Evolutionary conservation across 2,329 filamentous ascomycete genomes (phyloP).

Genomic region (Ascochyta pisi): DNA sequence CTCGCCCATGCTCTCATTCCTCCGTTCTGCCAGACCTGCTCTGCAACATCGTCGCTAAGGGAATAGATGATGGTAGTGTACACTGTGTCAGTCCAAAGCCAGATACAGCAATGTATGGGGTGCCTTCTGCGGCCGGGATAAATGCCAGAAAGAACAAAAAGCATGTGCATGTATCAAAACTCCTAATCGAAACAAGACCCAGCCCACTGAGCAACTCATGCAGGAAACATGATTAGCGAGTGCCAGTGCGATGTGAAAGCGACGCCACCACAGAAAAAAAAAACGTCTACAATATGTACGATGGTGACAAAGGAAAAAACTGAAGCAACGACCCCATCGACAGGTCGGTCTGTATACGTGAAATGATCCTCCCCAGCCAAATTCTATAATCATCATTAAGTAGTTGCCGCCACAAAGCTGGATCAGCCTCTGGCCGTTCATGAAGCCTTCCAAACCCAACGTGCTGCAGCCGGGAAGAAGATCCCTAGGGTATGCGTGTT

Average conservation of each 20-base stretch:
- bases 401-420: conserved; percentile 28
- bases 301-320: conserved; percentile 42
- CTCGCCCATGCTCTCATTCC: conserved; percentile 14
- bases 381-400: conserved; percentile 50
- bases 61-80: conserved; percentile 39
- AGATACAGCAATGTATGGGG: conserved; percentile 25
- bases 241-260: conserved; percentile 36
- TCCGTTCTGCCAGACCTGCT: conserved; percentile 15
- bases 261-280: conserved; percentile 30
- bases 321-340: conserved; percentile 33
- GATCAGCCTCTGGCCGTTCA: conserved; percentile 32
- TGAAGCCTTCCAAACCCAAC: conserved; percentile 26
- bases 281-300: conserved; percentile 50
- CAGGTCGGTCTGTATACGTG: conserved; percentile 44
- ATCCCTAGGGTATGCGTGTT: conserved; percentile 38
- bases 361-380: conserved; percentile 38
- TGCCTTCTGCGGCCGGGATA: conserved; percentile 12
- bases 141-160: conserved; percentile 31
- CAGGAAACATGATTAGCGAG: conserved; percentile 46
- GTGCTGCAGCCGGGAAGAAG: conserved; percentile 19
- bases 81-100: conserved; percentile 28
- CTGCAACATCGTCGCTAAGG: conserved; percentile 23
- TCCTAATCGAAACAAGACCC: conserved; percentile 36
- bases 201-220: conserved; percentile 44
- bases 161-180: conserved; percentile 48